Base-by-base conservation (phyloP, 352 stramenopile species). In the Thalassiosira allenii region DNA sequence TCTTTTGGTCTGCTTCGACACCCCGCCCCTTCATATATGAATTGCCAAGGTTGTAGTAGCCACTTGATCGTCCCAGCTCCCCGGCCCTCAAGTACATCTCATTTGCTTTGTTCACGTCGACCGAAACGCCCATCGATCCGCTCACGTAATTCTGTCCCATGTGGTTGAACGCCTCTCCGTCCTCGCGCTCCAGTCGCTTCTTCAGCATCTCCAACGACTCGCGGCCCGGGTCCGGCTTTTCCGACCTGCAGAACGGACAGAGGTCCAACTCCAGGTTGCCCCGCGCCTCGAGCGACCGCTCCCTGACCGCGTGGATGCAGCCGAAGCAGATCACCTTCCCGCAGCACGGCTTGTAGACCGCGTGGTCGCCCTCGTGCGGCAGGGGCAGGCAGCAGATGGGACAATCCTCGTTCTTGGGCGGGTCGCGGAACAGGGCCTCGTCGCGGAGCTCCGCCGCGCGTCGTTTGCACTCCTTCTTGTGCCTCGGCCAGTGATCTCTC, bases 381-480 rank as follows among this genome's bases (percentile, higher is more conserved):
- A 72, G 20, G 6, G 11, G 6, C 5, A 72, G 41, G 27, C 9
- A 56, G 29, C 59, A 69, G 12, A 69, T 29, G 2, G 59, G 59
- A 56, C 59, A 69, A n/a, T 25, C 33, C 20, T 69, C 59, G 6
- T 30, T 69, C 37, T 3, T 8, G 37, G 59, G 59, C 9, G 40
- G 59, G n/a, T 25, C n/a, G 6, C 29, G n/a, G 37, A 69, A 69
- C 22, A 69, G 47, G 11, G 33, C 3, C 37, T 69, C 59, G n/a
- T 69, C 37, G 37, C 4, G 17, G 30, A 63, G 4, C 34, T 63
- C 54, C 6, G 54, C 22, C 6, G 54, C 54, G 25, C 54, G 37
- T 25, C 20, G 6, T n/a, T 12, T 25, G 49, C 49, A 57, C 49
- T 47, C 37, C 37, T 9, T 17, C 9, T 47, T 47, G 37, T 74